Percentiles rank a stretch among this genome's conserved stretches.
Conservation (phyloP, 1,284 basidiomycete genomes). For the Ganoderma multipileum region DNA sequence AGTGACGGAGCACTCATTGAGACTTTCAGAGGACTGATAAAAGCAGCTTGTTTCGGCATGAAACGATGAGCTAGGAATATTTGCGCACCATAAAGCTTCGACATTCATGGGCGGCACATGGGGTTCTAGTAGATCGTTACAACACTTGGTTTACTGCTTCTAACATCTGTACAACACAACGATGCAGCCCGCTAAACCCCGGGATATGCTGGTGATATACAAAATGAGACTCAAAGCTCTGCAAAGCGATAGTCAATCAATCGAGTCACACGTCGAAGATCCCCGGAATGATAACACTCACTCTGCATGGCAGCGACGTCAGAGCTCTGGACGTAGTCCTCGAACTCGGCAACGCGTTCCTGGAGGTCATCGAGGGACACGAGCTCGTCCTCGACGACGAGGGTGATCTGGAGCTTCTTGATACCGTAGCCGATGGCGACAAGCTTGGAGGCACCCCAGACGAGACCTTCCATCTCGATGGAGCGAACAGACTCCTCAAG, state of each 20-base stretch:
- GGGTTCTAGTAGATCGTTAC: slow-evolving; percentile 27
- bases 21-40: too few relatives aligned
- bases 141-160: slow-evolving; percentile 28
- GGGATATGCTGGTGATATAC: slow-evolving; percentile 11
- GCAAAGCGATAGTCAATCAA: neutral
- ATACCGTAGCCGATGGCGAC: slow-evolving; percentile 96
- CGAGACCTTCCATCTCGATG: slow-evolving; percentile 90
- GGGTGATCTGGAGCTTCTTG: slow-evolving; percentile 90
- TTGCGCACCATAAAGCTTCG: neutral
- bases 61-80: neutral
- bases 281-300: slow-evolving; percentile 45
- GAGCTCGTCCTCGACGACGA: slow-evolving; percentile 97
- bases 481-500: slow-evolving; percentile 88
- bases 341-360: slow-evolving; percentile 87
- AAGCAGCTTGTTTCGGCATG: too few relatives aligned
- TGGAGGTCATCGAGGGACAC: slow-evolving; percentile 96
- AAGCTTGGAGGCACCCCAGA: slow-evolving; percentile 93
- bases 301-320: slow-evolving; percentile 94
- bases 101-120: slow-evolving; percentile 5
- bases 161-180: slow-evolving; percentile 24
- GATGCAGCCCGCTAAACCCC: slow-evolving; percentile 17
- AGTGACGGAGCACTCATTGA: too few relatives aligned
- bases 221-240: slow-evolving; percentile 24
- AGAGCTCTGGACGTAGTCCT: slow-evolving; percentile 95
- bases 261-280: neutral